phyloP scores from a whole-genome alignment of 1,284 basidiomycete genomes.

The Chalciporus sp. region DNA sequence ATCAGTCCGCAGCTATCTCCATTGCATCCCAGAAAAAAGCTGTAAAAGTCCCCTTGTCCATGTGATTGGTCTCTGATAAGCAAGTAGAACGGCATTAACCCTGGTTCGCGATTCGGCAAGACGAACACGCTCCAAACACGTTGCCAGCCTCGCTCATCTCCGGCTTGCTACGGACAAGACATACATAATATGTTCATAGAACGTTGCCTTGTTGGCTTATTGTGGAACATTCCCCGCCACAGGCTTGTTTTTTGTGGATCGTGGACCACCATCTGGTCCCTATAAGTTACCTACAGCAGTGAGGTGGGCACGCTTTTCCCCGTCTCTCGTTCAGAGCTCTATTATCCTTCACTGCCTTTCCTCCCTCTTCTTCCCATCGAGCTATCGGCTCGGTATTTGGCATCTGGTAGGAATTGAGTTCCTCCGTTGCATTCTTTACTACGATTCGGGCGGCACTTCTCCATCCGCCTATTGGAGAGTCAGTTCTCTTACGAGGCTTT shows the following conservation, averaged over 20 bases:
- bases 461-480: neutral
- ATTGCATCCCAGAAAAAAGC: neutral
- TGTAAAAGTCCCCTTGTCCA: neutral
- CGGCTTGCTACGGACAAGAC: constrained; percentile 12
- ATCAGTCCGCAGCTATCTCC: neutral
- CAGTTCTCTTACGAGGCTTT: neutral
- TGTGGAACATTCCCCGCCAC: constrained; percentile 10
- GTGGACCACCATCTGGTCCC: constrained; percentile 1
- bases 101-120: neutral
- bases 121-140: constrained; percentile 20
- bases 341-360: neutral
- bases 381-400: constrained; percentile 5
- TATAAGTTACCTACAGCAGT: constrained; percentile 15
- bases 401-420: neutral
- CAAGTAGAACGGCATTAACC: neutral
- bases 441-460: constrained; percentile 6
- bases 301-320: constrained; percentile 13
- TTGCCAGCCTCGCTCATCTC: constrained; percentile 15
- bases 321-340: constrained; percentile 14
- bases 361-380: neutral
- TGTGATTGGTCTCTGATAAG: too few species aligned
- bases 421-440: constrained; percentile 1
- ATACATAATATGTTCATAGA: constrained; percentile 12
- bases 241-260: constrained; percentile 3
- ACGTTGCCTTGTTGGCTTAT: constrained; percentile 1